Percentiles rank a stretch among this genome's conserved stretches.
phyloP scores from a whole-genome alignment of 257 asterid species.

The Nemophila menziesii region DNA sequence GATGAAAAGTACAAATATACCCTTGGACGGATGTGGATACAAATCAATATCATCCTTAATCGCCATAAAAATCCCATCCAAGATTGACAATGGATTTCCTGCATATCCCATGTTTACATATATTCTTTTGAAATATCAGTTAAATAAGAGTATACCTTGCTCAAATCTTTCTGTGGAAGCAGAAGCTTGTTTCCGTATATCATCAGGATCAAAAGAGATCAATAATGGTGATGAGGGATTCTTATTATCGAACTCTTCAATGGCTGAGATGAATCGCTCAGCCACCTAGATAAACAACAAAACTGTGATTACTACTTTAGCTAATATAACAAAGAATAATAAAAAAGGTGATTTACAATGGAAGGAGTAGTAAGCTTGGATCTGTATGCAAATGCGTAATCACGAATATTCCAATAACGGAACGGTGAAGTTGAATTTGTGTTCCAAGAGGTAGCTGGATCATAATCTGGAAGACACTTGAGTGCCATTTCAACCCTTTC shows the following conservation, averaged over 20 bases:
- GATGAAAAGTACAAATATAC: conserved; percentile 25
- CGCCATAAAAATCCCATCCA: conserved; percentile 93
- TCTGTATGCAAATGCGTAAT: conserved; percentile 92
- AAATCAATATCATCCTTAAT: conserved; percentile 95
- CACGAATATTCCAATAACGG: conserved; percentile 95
- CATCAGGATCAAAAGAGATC: conserved; percentile 70
- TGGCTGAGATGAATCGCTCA: conserved; percentile 75
- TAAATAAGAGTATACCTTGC: conserved; percentile 38
- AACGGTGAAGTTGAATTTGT: conserved; percentile 46
- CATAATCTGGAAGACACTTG: conserved; percentile 66
- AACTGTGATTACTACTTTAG: conserved; percentile 7
- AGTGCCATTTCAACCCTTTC: conserved; percentile 74
- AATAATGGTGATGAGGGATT: conserved; percentile 61
- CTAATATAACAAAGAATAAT: conserved; percentile 3
- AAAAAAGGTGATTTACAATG: conserved; percentile 38
- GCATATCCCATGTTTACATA: conserved; percentile 19
- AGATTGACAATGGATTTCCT: conserved; percentile 74
- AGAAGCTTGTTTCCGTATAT: conserved; percentile 85
- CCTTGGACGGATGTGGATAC: conserved; percentile 73
- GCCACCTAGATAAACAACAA: conserved; percentile 46
- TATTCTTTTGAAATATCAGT: background rate
- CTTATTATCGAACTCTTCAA: conserved; percentile 61
- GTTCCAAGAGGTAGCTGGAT: conserved; percentile 52
- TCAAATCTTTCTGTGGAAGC: conserved; percentile 87
- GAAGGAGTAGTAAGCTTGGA: conserved; percentile 78